phyloP scores from a whole-genome alignment of 768 basidiomycete species.

The Pleurotus platypus region DNA sequence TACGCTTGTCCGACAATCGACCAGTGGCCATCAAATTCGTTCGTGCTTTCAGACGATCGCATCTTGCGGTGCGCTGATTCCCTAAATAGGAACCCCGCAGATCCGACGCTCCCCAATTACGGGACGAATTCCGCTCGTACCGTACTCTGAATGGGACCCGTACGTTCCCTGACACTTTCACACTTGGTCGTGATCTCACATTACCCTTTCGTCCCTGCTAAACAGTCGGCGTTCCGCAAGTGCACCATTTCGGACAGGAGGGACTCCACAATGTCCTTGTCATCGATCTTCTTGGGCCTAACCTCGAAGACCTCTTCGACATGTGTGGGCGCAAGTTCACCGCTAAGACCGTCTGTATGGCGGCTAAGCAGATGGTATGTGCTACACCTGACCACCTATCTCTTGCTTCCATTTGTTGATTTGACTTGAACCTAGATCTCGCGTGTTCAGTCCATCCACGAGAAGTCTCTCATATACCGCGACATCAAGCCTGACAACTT shows the following conservation, averaged over 20 bases:
- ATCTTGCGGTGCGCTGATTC: conserved; percentile 7
- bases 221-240: conserved; percentile 93
- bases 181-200: conserved; percentile 13
- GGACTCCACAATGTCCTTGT: conserved; percentile 95
- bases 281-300: conserved; percentile 95
- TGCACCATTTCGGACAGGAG: conserved; percentile 98
- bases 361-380: conserved; percentile 96
- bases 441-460: conserved; percentile 95
- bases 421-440: conserved; percentile 59
- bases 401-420: neutral
- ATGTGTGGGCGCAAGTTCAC: conserved; percentile 98
- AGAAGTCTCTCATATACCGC: conserved; percentile 97
- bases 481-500: conserved; percentile 99
- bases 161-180: conserved; percentile 36
- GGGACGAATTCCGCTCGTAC: conserved; percentile 97
- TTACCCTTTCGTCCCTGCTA: conserved; percentile 11
- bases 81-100: conserved; percentile 82
- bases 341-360: conserved; percentile 98
- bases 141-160: conserved; percentile 89
- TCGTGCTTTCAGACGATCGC: conserved; percentile 24
- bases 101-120: conserved; percentile 94
- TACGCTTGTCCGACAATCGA: conserved; percentile 34
- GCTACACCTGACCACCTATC: neutral
- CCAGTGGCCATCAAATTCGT: conserved; percentile 99
- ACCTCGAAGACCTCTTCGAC: conserved; percentile 96